Evolutionary conservation across 768 basidiomycete genomes (phyloP).

Genomic region (Boletus eberwhitei): DNA sequence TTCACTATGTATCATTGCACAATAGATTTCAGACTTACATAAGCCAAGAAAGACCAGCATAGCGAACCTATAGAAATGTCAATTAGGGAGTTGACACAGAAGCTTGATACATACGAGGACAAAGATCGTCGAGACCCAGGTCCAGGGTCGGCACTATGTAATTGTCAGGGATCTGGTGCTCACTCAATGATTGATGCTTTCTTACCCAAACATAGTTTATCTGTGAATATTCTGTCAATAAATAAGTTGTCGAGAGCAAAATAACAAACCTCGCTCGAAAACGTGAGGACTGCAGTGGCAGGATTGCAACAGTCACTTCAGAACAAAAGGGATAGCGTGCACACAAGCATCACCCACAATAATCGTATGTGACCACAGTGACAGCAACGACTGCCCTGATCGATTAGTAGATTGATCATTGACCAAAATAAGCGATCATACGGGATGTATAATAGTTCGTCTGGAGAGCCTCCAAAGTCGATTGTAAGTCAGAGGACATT

Average conservation of each 20-base stretch:
- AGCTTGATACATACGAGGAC: neutral
- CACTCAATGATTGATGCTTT: too few species aligned
- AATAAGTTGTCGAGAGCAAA: too few species aligned
- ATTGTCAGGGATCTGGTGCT: neutral
- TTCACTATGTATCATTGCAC: neutral
- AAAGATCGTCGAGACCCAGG: conserved; percentile 1
- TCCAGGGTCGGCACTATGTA: neutral
- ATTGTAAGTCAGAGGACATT: too few species aligned
- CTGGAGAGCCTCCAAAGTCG: too few species aligned
- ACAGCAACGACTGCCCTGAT: too few species aligned
- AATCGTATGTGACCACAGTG: too few species aligned
- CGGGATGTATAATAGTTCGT: too few species aligned
- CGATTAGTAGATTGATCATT: too few species aligned
- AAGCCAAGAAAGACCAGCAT: neutral
- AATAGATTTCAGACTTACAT: neutral
- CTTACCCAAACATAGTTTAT: conserved; percentile 13
- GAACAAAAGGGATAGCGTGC: too few species aligned
- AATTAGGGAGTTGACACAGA: neutral
- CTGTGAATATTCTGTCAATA: neutral
- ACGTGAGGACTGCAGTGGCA: conserved; percentile 2
- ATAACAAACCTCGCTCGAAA: conserved; percentile 1
- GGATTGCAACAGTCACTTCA: too few species aligned
- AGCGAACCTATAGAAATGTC: neutral
- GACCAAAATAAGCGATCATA: too few species aligned
- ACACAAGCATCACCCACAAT: too few species aligned